phyloP scores from a whole-genome alignment of 2,329 filamentous ascomycete species.

The Hymenoscyphus scutula region DNA sequence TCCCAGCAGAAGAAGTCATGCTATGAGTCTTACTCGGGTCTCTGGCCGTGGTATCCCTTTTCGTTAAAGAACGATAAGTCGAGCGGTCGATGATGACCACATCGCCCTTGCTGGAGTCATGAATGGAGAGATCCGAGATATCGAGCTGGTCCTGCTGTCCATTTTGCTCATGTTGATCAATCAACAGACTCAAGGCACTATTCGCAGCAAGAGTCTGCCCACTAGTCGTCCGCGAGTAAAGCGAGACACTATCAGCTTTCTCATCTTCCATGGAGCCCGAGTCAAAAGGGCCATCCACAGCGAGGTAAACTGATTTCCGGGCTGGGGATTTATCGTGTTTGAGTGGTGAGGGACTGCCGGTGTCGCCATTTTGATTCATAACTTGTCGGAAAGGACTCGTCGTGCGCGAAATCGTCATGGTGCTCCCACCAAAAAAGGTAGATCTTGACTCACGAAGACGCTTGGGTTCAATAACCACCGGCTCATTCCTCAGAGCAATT shows the following conservation, averaged over 20 bases:
- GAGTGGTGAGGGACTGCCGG: background rate
- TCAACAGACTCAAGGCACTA: conserved; percentile 23
- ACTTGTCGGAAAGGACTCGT: conserved; percentile 55
- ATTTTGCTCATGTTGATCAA: conserved; percentile 13
- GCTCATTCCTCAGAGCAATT: conserved; percentile 31
- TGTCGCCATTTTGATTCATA: conserved; percentile 15
- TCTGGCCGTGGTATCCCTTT: conserved; percentile 29
- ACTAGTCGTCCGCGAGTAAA: conserved; percentile 37
- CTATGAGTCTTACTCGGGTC: conserved; percentile 10
- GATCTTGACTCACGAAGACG: conserved; percentile 45
- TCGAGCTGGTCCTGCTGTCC: background rate
- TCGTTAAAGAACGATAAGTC: conserved; percentile 30
- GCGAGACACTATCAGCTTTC: conserved; percentile 32
- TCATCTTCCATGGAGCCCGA: conserved; percentile 3
- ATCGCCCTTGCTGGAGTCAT: conserved; percentile 33
- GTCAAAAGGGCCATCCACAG: background rate
- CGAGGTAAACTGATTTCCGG: background rate
- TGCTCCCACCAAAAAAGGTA: conserved; percentile 52
- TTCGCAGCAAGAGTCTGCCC: conserved; percentile 27
- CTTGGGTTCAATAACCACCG: conserved; percentile 23
- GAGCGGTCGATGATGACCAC: conserved; percentile 38
- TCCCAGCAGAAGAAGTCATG: conserved; percentile 39
- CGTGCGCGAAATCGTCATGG: conserved; percentile 51
- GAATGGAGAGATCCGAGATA: conserved; percentile 9
- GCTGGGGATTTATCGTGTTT: conserved; percentile 5